Evolutionary conservation across 2,329 filamentous ascomycete genomes (phyloP).

Genomic region (Nannizziopsis arthrosporioides): DNA sequence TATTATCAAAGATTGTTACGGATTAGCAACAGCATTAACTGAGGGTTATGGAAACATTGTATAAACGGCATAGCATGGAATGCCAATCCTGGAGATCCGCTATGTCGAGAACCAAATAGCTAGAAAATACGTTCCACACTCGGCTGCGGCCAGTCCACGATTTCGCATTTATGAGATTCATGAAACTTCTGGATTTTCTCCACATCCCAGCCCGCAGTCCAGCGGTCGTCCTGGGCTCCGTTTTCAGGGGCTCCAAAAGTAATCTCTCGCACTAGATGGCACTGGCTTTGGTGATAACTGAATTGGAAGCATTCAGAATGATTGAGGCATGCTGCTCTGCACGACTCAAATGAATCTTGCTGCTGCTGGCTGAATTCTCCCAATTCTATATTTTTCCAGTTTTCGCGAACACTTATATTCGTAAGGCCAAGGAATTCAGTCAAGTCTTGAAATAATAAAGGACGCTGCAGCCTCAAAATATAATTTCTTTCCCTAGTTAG

Average conservation of each 20-base stretch:
- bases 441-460: not conserved
- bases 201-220: not conserved
- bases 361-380: not conserved
- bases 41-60: no score
- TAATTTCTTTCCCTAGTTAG: not conserved
- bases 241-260: not conserved
- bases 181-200: not conserved
- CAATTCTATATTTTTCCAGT: not conserved
- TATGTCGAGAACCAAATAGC: no score
- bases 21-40: no score
- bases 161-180: not conserved
- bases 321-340: not conserved
- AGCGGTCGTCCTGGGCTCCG: not conserved
- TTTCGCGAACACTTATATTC: not conserved
- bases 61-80: no score
- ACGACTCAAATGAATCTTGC: conserved; percentile 1
- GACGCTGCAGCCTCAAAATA: not conserved
- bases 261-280: not conserved
- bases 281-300: not conserved
- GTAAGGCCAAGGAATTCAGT: not conserved
- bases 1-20: no score
- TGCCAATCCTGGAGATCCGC: no score
- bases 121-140: not conserved
- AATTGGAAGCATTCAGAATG: conserved; percentile 1
- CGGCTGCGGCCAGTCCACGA: not conserved